Conservation (phyloP, 768 basidiomycete species). For the Tricholoma hemisulphureum region DNA sequence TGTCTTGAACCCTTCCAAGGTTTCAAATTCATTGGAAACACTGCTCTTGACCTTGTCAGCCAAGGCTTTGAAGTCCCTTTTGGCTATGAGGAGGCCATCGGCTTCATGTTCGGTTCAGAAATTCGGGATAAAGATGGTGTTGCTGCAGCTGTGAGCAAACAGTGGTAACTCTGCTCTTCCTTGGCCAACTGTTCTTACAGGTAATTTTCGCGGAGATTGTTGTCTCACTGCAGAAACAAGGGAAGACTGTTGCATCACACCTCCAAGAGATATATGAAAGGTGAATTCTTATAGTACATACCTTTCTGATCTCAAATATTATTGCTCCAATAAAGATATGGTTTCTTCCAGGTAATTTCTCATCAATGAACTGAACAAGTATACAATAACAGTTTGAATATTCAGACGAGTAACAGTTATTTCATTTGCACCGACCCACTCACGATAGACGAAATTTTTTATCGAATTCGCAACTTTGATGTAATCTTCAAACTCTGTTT, state of each 20-base stretch:
- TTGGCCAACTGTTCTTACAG: conserved; percentile 36
- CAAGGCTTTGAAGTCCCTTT: conserved; percentile 75
- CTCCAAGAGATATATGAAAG: conserved; percentile 61
- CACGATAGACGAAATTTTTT: conserved; percentile 70
- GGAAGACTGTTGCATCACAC: conserved; percentile 54
- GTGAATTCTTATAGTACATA: conserved; percentile 30
- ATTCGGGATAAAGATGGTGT: conserved; percentile 90
- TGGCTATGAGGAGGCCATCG: conserved; percentile 91
- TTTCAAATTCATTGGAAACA: conserved; percentile 91
- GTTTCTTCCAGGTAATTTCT: conserved; percentile 64
- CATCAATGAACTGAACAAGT: neutral
- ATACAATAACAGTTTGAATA: neutral
- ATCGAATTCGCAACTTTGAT: conserved; percentile 57
- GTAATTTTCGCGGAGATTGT: conserved; percentile 70
- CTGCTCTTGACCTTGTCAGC: conserved; percentile 59
- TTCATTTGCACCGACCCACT: conserved; percentile 69
- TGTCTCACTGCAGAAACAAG: conserved; percentile 45
- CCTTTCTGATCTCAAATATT: neutral
- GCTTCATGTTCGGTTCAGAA: conserved; percentile 80
- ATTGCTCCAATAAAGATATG: conserved; percentile 49
- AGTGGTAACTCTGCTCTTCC: neutral
- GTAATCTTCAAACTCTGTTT: conserved; percentile 26
- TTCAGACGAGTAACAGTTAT: conserved; percentile 78
- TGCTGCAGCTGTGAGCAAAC: conserved; percentile 60
- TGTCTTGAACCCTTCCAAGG: conserved; percentile 39